Evolutionary conservation across 306 rosid genomes (phyloP).

Genomic region (Prunus fruticosa): DNA sequence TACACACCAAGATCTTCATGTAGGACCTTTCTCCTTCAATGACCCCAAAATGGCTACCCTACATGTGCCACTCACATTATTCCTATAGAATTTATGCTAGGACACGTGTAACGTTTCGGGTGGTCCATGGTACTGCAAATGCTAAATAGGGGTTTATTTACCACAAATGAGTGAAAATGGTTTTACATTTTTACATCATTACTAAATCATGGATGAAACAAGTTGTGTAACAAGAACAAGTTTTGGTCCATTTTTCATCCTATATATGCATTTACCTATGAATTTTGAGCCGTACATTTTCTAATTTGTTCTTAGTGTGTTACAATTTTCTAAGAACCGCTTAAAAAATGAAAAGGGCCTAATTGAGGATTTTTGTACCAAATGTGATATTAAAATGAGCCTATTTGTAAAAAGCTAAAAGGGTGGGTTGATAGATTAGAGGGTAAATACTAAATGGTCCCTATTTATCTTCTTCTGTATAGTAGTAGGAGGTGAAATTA

Average conservation of each 20-base stretch:
- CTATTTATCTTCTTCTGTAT: neutral
- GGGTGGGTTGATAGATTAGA: neutral
- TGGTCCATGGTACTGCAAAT: neutral
- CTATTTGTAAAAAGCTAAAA: too few species aligned
- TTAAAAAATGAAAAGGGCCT: fast-evolving
- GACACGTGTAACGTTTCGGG: constrained; percentile 1
- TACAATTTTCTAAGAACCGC: too few species aligned
- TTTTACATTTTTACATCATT: neutral
- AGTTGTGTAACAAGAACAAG: neutral
- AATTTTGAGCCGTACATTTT: neutral
- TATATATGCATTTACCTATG: neutral
- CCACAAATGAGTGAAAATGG: neutral
- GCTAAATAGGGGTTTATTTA: neutral
- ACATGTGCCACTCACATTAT: constrained; percentile 15
- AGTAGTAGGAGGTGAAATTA: constrained; percentile 22
- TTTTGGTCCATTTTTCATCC: neutral
- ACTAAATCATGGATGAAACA: neutral
- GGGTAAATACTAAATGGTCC: constrained; percentile 11
- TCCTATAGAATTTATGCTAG: constrained; percentile 27
- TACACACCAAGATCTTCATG: constrained; percentile 12
- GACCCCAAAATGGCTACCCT: constrained; percentile 29
- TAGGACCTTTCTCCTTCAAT: constrained; percentile 29
- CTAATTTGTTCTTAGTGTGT: too few species aligned
- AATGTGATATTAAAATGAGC: too few species aligned
- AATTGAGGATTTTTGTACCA: too few species aligned